These are phyloP conservation scores for Acer campestre DNA, from an alignment of 345 rosid genomes.

Conservation along the genomic window DNA sequence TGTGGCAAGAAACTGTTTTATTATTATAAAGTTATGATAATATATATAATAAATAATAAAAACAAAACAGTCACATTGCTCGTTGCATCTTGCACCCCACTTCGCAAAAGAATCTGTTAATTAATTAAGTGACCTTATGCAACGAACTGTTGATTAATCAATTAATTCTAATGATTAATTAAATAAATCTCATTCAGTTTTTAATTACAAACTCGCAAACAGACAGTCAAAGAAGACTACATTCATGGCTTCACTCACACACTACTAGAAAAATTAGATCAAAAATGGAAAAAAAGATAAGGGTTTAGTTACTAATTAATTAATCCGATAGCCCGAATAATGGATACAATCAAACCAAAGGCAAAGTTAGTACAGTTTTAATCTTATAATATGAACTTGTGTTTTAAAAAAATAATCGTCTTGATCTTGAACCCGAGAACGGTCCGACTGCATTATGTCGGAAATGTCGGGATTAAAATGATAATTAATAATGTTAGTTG, in stretches of 20 bases:
- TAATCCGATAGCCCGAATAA: not conserved
- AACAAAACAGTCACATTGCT: not conserved
- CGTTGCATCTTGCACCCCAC: not conserved
- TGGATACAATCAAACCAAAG: not conserved
- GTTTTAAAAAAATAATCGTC: not conserved
- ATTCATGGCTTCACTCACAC: constrained; percentile 8
- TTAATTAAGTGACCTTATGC: constrained; percentile 14
- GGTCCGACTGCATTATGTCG: constrained; percentile 21
- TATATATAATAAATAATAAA: too few species aligned
- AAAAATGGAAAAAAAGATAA: not conserved
- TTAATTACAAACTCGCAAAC: constrained; percentile 16
- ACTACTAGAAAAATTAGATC: not conserved
- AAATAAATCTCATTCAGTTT: not conserved
- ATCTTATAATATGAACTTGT: not conserved
- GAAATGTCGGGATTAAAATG: not conserved
- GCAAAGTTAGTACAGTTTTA: not conserved
- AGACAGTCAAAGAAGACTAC: constrained; percentile 20
- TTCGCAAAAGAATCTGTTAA: not conserved
- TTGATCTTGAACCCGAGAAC: not conserved
- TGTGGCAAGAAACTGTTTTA: too few species aligned
- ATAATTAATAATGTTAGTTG: constrained; percentile 11
- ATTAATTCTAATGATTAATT: not conserved
- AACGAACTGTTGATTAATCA: constrained; percentile 15
- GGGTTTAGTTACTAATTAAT: not conserved
- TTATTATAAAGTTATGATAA: too few species aligned